Percentiles rank a stretch among this genome's conserved stretches.
Conservation (phyloP, 805 yeast genomes). For the Starmerella roubikii region DNA sequence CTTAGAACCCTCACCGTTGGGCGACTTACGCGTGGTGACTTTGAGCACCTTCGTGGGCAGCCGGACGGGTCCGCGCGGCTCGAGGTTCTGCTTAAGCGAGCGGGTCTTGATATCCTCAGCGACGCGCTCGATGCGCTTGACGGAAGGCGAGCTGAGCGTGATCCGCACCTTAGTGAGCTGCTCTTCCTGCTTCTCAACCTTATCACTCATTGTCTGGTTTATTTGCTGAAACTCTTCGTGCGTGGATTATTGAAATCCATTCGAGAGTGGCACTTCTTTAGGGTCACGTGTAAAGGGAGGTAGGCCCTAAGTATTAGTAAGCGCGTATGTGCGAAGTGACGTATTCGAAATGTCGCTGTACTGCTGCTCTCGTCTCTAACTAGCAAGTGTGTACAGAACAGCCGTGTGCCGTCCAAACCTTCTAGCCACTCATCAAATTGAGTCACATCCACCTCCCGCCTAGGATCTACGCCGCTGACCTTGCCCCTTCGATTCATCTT, state of each 20-base stretch:
- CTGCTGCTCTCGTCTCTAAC: too few relatives aligned
- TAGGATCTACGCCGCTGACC: too few relatives aligned
- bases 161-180: slow-evolving; percentile 95
- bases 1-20: slow-evolving; percentile 99
- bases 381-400: too few relatives aligned
- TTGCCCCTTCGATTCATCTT: too few relatives aligned
- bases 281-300: too few relatives aligned
- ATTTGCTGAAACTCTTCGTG: too few relatives aligned
- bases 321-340: too few relatives aligned
- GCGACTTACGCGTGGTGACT: slow-evolving; percentile 99
- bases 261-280: not conserved
- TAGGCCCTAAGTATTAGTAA: too few relatives aligned
- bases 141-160: slow-evolving; percentile 97
- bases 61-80: slow-evolving; percentile 98
- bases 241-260: not conserved
- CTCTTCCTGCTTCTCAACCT: slow-evolving; percentile 64
- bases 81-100: slow-evolving; percentile 66
- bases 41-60: slow-evolving; percentile 98
- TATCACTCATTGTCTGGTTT: slow-evolving; percentile 27
- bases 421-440: too few relatives aligned
- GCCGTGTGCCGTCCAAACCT: too few relatives aligned
- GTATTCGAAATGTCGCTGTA: too few relatives aligned
- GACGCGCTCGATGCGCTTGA: slow-evolving; percentile 93
- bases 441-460: too few relatives aligned
- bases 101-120: slow-evolving; percentile 78